phyloP scores from a whole-genome alignment of 202 grass and related monocot species.

The Dendrocalamus latiflorus region DNA sequence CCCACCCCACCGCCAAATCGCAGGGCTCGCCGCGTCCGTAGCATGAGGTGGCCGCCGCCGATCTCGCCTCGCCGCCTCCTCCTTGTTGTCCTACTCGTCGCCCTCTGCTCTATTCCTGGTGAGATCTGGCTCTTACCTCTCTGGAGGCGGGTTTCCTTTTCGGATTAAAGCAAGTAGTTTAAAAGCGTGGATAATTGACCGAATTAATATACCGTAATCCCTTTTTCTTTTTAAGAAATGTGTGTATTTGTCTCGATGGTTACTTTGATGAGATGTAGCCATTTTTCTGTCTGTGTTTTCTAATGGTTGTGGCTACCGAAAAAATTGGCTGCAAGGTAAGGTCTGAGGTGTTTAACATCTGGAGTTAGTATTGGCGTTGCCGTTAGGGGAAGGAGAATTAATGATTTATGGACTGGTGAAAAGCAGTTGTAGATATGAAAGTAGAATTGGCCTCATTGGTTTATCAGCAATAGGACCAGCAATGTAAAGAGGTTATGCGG shows the following conservation, averaged over 20 bases:
- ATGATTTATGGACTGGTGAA: background rate
- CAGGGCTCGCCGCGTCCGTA: background rate
- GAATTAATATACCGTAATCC: background rate
- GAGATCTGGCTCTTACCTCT: constrained; percentile 35
- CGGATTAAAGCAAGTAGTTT: background rate
- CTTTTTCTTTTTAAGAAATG: background rate
- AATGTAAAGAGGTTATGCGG: background rate
- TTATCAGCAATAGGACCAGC: background rate
- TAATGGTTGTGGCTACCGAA: background rate
- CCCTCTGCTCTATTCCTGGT: constrained; percentile 38
- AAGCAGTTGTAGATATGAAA: background rate
- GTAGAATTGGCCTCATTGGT: background rate
- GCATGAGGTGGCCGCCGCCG: constrained; percentile 44
- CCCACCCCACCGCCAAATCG: background rate
- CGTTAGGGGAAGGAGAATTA: background rate
- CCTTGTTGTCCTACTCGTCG: constrained; percentile 8
- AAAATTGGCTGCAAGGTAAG: background rate
- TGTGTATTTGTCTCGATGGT: background rate
- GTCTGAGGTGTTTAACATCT: background rate
- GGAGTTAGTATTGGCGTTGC: background rate
- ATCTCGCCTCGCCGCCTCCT: constrained; percentile 16
- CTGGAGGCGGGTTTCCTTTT: background rate
- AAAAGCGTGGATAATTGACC: background rate
- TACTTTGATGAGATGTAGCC: background rate
- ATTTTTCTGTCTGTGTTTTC: background rate